Evolutionary conservation across 257 asterid genomes (phyloP), one percentile per base, ranked within the genome.

Genomic region (Salvia miltiorrhiza): DNA sequence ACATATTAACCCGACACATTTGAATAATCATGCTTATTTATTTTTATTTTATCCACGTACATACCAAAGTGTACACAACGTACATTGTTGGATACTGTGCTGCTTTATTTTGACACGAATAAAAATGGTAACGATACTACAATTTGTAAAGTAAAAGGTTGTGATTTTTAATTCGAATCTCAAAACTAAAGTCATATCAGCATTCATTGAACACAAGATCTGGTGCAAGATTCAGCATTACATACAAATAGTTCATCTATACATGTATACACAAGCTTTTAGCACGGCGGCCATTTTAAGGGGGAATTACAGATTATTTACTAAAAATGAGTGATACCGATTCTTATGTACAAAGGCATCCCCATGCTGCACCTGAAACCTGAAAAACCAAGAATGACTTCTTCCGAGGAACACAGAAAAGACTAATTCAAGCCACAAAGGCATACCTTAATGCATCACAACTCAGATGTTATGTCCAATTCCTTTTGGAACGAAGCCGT

Each of bases 401-500:
- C n/a, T 0, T 17, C 57, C 11, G 26, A 17, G 21, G 20, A 45
- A 13, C 16, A 23, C 11, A 4, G 0, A 45, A 26, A 26, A 6
- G 9, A 41, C 32, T 13, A 9, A 58, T 19, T 53, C 4, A 23
- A 45, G 59, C 32, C 21, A 60, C 63, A 37, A 12, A 35, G 4
- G 16, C 33, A 3, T 58, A 64, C 79, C 76, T 53, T 44, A 9
- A 65, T 61, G 44, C 44, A 52, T 5, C 32, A 17, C 41, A 2
- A 5, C 2, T 7, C 13, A 4, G 19, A 2, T 13, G 49, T 49
- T 74, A 92, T 70, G 86, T 71, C 98, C 95, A 89, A 68, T 89
- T 89, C 81, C 81, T 86, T 73, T 83, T 87, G 2, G 96, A 86
- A 14, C 98, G 89, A 49, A 89, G 87, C 65, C 85, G 86, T 17